Evolutionary conservation across 257 asterid species (phyloP).

Genomic region (Plantago major): DNA sequence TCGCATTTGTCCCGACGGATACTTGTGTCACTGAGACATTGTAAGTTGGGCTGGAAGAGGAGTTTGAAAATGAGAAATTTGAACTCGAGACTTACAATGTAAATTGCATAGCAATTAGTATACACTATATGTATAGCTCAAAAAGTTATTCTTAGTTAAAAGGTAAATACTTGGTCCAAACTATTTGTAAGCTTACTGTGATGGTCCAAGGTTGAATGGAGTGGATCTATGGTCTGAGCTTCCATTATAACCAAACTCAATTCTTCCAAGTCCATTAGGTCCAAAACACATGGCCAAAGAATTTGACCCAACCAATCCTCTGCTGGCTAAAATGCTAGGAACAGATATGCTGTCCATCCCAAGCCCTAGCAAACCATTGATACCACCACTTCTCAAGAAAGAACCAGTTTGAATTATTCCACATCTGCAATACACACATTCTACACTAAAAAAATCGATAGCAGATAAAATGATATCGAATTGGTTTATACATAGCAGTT

Average conservation of each 20-base stretch:
- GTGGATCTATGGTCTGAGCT: constrained; percentile 55
- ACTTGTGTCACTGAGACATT: constrained; percentile 69
- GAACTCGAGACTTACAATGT: no score
- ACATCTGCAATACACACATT: constrained; percentile 54
- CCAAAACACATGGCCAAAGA: constrained; percentile 97
- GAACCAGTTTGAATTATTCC: constrained; percentile 86
- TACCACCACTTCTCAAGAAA: constrained; percentile 73
- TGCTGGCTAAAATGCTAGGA: constrained; percentile 73
- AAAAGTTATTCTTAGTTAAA: no score
- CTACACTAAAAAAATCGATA: background rate
- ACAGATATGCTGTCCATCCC: constrained; percentile 70
- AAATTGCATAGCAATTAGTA: no score
- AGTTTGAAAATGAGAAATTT: background rate
- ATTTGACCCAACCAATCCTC: constrained; percentile 64
- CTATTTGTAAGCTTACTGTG: no score
- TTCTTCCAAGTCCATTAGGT: constrained; percentile 70
- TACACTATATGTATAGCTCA: no score
- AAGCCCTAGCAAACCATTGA: constrained; percentile 90
- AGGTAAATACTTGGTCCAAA: no score
- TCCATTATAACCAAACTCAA: constrained; percentile 91
- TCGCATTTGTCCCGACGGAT: constrained; percentile 45
- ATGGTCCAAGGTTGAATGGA: constrained; percentile 51
- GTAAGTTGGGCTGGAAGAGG: constrained; percentile 55
- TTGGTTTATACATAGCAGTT: no score
- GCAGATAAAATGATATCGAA: no score